Base-by-base conservation (phyloP, 2,329 filamentous ascomycete genomes). In the Cyanodermella asteris region DNA sequence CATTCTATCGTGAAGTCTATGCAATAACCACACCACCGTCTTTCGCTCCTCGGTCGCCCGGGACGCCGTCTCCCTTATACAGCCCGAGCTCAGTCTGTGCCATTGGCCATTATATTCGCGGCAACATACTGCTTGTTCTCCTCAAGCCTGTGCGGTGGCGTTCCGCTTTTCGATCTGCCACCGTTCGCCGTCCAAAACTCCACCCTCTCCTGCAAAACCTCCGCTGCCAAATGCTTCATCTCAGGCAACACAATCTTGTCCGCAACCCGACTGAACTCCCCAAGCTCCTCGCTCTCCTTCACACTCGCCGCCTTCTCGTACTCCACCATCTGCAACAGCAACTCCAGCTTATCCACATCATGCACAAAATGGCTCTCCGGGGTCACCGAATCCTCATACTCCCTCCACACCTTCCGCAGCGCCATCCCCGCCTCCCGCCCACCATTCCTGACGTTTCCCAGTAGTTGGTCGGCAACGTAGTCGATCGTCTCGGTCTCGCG, bases 321-420 rank as follows among this genome's bases (percentile, higher is more conserved):
- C 49, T 97, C 87, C 16, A 91, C 56, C 76, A 93, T 93, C 55
- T 97, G 87, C 42, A 91, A 54, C 32, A 97, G 52, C 35, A 97
- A 56, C 54, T 97, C 87, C 47, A 97, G 70, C 68, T 94, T 94
- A 52, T 97, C 87, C 30, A 97, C 67, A 46, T 97, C 87, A 46
- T 97, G 87, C 21, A 97, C 87, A 34, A 84, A 94, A 32, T 71
- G 60, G 37, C 74, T 77, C 45, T 97, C 84, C 9, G 72, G 53
- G 6, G 87, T 94, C 51, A 72, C 42, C 11, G 69, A 71, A 38
- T 87, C 78, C 49, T 97, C 87, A 43, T 97, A 97, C 49, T 97
- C 87, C 42, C 90, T 72, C 78, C 87, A 97, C 25, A 93, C 61
- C 6, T 60, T 64, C 30, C 72, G 61, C 15, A 97, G 72, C 26